Evolutionary conservation across 768 basidiomycete genomes (phyloP), one percentile per base, ranked within the genome.

Genomic region (Suillus spraguei): DNA sequence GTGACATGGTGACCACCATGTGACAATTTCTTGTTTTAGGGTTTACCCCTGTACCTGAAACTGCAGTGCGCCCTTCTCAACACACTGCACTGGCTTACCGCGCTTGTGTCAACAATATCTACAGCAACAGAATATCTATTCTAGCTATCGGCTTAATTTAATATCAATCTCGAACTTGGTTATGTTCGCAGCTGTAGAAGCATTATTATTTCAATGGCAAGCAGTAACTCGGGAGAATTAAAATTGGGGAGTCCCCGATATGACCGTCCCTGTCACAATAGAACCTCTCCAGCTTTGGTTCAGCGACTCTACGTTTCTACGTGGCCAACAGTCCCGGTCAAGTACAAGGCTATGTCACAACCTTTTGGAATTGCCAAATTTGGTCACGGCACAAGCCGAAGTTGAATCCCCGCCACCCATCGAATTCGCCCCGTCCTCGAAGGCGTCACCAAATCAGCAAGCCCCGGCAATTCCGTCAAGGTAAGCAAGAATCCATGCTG

Each of bases 391-490:
- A 65, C 60, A 56, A 60, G 60, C 75, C 74, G 75, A 67, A 53
- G 60, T 74, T 72, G 63, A 69, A 66, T 50, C 58, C 63, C 73
- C 72, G 72, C 64, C 14, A 53, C 63, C 35, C 67, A 35, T 47
- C 56, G 63, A 59, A 58, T 38, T 36, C 14, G 49, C 60, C 68
- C 52, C 63, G 65, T 54, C 54, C 60, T 64, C 68, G 60, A 62
- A 66, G 58, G 59, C 52, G 63, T 42, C 49, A 64, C 66, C 69
- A 65, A 68, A 66, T 55, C 66, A 67, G 64, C 69, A 70, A 71
- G 65, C 54, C 70, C 73, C 72, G 70, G 70, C 64, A 81, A 82
- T 80, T 75, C 68, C 81, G 72, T 80, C 87, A 87, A 88, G 85
- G 86, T 87, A 77, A 84, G 85, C 80, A 67, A 74, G 66, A 71